Evolutionary conservation across 1,139 yeast species (phyloP).

Genomic region (Yamadazyma membranifaciens): DNA sequence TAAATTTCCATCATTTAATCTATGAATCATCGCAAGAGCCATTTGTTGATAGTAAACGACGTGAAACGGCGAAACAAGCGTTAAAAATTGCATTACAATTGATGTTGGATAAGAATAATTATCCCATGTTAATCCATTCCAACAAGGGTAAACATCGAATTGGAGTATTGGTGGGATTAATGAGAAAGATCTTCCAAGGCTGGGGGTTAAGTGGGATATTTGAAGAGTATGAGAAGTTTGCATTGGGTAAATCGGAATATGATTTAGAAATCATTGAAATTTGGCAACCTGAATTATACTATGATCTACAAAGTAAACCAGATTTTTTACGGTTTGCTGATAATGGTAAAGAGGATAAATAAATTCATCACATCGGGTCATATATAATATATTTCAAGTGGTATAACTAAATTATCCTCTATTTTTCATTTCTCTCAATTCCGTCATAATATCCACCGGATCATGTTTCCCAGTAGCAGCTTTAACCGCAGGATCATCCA

Average conservation of each 20-base stretch:
- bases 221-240: slow-evolving; percentile 90
- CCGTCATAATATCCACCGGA: slow-evolving; percentile 58
- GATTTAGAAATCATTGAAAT: slow-evolving; percentile 68
- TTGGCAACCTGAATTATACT: slow-evolving; percentile 47
- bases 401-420: slow-evolving; percentile 11
- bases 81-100: slow-evolving; percentile 62
- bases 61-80: slow-evolving; percentile 41
- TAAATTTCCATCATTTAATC: slow-evolving; percentile 58
- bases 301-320: slow-evolving; percentile 31
- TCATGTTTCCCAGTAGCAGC: slow-evolving; percentile 38
- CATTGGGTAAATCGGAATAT: slow-evolving; percentile 89
- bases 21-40: slow-evolving; percentile 79
- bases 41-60: slow-evolving; percentile 51
- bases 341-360: background rate
- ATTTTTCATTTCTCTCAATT: slow-evolving; percentile 71
- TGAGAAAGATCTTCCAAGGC: slow-evolving; percentile 82
- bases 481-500: slow-evolving; percentile 56
- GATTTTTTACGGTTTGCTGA: slow-evolving; percentile 29
- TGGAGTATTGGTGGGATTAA: slow-evolving; percentile 85
- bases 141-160: slow-evolving; percentile 95
- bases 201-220: slow-evolving; percentile 93
- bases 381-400: background rate
- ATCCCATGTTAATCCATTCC: slow-evolving; percentile 86
- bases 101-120: slow-evolving; percentile 66
- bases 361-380: background rate